Evolutionary conservation across 257 asterid species (phyloP).

Genomic region (Nicotiana tabacum): DNA sequence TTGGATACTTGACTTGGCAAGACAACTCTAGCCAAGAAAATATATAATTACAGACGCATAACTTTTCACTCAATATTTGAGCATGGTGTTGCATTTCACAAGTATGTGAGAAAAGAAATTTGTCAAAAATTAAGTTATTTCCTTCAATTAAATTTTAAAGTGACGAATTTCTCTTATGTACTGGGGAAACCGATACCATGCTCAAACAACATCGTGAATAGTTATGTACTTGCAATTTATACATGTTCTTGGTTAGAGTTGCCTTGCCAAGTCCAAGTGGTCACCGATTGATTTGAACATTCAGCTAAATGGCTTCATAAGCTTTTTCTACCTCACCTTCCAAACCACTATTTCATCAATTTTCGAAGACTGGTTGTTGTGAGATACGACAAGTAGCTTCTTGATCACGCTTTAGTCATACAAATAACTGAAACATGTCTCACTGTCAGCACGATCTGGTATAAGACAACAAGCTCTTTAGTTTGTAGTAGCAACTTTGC

Average conservation of each 20-base stretch:
- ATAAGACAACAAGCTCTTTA: neutral
- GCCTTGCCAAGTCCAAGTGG: neutral
- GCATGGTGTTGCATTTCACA: neutral
- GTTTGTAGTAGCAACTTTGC: too few species aligned
- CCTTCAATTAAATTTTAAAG: neutral
- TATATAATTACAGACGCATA: neutral
- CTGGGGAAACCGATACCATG: neutral
- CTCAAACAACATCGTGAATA: neutral
- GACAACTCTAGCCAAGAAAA: conserved; percentile 12
- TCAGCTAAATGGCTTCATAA: neutral
- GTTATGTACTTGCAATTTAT: neutral
- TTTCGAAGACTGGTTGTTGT: neutral
- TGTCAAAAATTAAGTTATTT: neutral
- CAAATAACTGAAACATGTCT: neutral
- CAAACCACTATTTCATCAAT: conserved; percentile 8
- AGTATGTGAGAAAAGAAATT: neutral
- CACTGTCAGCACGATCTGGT: neutral
- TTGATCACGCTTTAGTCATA: neutral
- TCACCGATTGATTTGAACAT: conserved; percentile 3
- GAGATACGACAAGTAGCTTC: neutral
- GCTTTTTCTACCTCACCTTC: conserved; percentile 1
- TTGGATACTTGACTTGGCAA: conserved; percentile 7
- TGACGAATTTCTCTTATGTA: neutral
- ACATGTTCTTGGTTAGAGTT: neutral
- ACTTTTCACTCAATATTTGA: neutral